Percentiles rank a stretch among this genome's conserved stretches.
These are phyloP conservation scores for Asterophora parasitica DNA, from an alignment of 768 basidiomycete genomes.

Conservation along the genomic window DNA sequence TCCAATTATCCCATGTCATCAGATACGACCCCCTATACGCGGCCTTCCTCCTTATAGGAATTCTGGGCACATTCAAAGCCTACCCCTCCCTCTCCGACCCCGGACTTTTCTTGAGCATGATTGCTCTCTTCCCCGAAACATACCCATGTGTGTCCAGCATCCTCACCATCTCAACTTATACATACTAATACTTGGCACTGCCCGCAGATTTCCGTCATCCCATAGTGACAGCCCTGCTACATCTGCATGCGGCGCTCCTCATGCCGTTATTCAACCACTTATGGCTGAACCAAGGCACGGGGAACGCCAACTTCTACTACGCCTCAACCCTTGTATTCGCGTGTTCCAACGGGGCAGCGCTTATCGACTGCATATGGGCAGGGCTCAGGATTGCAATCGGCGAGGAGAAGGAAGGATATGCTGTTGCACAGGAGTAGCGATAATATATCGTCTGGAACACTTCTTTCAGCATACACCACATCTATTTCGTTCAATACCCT, in stretches of 20 bases:
- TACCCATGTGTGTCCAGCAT: conserved; percentile 60
- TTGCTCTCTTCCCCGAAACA: conserved; percentile 78
- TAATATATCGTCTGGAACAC: neutral
- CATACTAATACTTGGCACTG: conserved; percentile 1
- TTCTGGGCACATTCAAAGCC: conserved; percentile 82
- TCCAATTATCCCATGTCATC: neutral
- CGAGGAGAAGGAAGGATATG: conserved; percentile 44
- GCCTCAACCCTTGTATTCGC: conserved; percentile 94
- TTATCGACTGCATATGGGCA: conserved; percentile 80
- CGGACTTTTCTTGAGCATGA: conserved; percentile 79
- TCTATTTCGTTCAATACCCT: too few species aligned
- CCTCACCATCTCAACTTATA: too few species aligned
- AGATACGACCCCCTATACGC: conserved; percentile 88
- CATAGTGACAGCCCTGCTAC: conserved; percentile 75
- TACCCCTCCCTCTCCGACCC: conserved; percentile 91
- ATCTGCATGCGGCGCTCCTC: conserved; percentile 78
- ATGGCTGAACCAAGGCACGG: conserved; percentile 89
- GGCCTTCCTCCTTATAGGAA: conserved; percentile 66
- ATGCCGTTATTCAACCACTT: conserved; percentile 89
- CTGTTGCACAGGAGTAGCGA: conserved; percentile 54
- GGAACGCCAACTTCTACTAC: conserved; percentile 98
- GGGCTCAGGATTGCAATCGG: conserved; percentile 75
- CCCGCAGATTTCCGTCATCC: conserved; percentile 76
- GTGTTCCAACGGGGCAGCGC: conserved; percentile 76
- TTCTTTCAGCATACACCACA: neutral